A percentile compares a stretch with the other conserved stretches of the same genome.
phyloP scores from a whole-genome alignment of 163 green algal species.

The Prototheca stagnorum region DNA sequence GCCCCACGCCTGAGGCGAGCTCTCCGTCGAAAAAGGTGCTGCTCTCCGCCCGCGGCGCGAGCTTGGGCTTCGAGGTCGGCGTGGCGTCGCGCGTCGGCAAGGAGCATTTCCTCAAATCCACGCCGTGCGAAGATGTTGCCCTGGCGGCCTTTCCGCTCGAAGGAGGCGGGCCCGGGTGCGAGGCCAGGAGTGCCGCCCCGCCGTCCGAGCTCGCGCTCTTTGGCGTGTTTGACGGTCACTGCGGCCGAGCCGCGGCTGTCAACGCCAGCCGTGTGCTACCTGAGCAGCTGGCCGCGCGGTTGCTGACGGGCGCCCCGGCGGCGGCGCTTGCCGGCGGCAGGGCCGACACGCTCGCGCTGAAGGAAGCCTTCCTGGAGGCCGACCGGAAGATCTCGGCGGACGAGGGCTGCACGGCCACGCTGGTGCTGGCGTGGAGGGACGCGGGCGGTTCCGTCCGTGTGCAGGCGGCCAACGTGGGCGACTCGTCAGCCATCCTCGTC shows the following conservation, averaged over 20 bases:
- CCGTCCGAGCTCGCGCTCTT: conserved; percentile 33
- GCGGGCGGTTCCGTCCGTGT: conserved; percentile 11
- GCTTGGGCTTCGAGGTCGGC: conserved; percentile 25
- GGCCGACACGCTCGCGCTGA: background rate
- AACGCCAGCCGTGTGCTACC: conserved; percentile 35
- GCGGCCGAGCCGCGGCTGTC: conserved; percentile 38
- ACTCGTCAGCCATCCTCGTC: conserved; percentile 47
- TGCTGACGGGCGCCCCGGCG: background rate
- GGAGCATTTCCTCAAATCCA: too few species aligned
- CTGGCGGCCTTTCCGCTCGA: too few species aligned
- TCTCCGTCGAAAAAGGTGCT: conserved; percentile 11
- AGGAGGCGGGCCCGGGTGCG: too few species aligned
- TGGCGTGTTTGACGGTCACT: conserved; percentile 69
- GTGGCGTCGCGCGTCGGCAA: conserved; percentile 14
- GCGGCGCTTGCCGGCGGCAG: background rate
- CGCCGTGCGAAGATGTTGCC: too few species aligned
- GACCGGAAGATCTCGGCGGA: conserved; percentile 34
- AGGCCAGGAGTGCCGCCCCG: too few species aligned
- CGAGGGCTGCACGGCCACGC: conserved; percentile 66
- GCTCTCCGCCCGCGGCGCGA: conserved; percentile 6
- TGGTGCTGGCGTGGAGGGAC: conserved; percentile 41
- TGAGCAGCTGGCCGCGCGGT: conserved; percentile 17
- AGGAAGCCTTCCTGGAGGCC: conserved; percentile 27
- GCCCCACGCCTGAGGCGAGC: conserved; percentile 11
- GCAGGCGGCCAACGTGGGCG: conserved; percentile 64